phyloP scores from a whole-genome alignment of 306 rosid genomes.

The Acacia confusa region DNA sequence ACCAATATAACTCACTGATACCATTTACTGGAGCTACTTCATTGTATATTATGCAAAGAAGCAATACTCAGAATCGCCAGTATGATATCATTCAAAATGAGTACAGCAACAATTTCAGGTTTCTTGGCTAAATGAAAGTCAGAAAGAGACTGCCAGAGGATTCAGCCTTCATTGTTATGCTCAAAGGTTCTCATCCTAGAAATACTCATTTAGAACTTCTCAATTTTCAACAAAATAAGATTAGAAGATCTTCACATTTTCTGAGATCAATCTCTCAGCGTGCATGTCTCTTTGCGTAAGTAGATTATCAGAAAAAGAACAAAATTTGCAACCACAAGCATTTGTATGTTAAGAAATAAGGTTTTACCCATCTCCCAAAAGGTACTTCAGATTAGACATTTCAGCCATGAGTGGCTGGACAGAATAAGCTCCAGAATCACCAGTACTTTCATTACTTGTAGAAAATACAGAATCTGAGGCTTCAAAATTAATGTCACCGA shows the following conservation, averaged over 20 bases:
- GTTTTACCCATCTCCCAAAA: slow-evolving; percentile 79
- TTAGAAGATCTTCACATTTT: background rate
- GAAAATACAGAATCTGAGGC: slow-evolving; percentile 33
- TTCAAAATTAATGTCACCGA: slow-evolving; percentile 36
- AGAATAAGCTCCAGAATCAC: slow-evolving; percentile 45
- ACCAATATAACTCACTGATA: slow-evolving; percentile 18
- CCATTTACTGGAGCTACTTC: background rate
- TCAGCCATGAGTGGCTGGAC: slow-evolving; percentile 53
- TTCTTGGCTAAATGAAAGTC: slow-evolving; percentile 8
- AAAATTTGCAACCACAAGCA: background rate
- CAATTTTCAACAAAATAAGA: background rate
- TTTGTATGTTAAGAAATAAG: slow-evolving; percentile 21
- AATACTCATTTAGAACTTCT: background rate
- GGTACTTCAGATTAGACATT: slow-evolving; percentile 62
- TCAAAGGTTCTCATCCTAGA: slow-evolving; percentile 18
- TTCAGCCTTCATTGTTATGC: slow-evolving; percentile 29
- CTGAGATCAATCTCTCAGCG: background rate
- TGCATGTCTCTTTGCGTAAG: background rate
- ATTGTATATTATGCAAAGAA: slow-evolving; percentile 4
- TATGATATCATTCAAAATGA: background rate
- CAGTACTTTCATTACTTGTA: slow-evolving; percentile 35
- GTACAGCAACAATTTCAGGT: slow-evolving; percentile 14
- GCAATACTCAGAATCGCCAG: slow-evolving; percentile 12
- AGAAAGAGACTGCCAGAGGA: slow-evolving; percentile 25
- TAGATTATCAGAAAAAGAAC: background rate